Percentiles rank a stretch among this genome's conserved stretches.
These are phyloP conservation scores for Trametes punicea DNA, from an alignment of 768 basidiomycete species.

Conservation along the genomic window DNA sequence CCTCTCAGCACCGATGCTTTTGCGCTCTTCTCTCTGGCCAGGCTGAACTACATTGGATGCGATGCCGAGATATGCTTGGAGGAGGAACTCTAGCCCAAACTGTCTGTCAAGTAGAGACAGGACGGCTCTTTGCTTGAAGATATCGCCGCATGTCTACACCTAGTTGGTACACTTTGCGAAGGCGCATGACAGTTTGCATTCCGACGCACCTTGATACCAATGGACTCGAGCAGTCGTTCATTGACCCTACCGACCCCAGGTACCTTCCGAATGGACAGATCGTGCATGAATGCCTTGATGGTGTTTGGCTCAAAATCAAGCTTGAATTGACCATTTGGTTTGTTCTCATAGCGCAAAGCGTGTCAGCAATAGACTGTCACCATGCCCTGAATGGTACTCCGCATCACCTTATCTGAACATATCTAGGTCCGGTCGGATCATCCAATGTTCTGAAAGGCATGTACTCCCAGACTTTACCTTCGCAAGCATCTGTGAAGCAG, in stretches of 20 bases:
- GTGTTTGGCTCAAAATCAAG: conserved; percentile 61
- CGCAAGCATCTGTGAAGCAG: conserved; percentile 68
- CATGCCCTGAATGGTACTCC: not conserved
- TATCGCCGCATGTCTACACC: conserved; percentile 82
- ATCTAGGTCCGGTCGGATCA: conserved; percentile 46
- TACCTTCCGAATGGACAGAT: conserved; percentile 81
- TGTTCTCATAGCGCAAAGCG: conserved; percentile 52
- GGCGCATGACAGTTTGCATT: too few relatives aligned
- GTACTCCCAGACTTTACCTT: conserved; percentile 63
- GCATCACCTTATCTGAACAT: conserved; percentile 79
- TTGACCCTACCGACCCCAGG: conserved; percentile 90
- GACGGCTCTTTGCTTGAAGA: conserved; percentile 68
- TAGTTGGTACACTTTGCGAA: too few relatives aligned
- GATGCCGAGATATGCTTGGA: conserved; percentile 82
- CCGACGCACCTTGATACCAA: conserved; percentile 74
- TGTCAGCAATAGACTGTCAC: not conserved
- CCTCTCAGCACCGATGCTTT: conserved; percentile 92
- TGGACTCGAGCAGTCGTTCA: conserved; percentile 80
- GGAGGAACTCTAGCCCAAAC: conserved; percentile 72
- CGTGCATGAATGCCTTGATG: conserved; percentile 74
- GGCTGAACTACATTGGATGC: conserved; percentile 81
- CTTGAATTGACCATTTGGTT: conserved; percentile 89
- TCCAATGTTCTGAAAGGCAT: too few relatives aligned
- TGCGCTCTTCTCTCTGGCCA: conserved; percentile 73
- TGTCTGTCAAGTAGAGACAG: conserved; percentile 85